Base-by-base conservation (phyloP, 371 early-diverging fungal genomes). In the Actinomucor elegans region DNA sequence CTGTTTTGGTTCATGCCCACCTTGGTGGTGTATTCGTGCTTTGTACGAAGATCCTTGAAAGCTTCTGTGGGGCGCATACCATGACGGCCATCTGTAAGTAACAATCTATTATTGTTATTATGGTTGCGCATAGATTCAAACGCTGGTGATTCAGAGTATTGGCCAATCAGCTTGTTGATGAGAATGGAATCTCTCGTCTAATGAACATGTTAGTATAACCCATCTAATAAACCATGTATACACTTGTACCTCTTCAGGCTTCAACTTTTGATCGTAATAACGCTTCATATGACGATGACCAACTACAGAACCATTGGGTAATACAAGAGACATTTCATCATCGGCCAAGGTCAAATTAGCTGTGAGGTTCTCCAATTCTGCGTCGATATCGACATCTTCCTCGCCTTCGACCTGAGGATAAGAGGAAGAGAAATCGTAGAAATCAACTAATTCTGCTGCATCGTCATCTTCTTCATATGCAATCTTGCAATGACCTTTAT, bases 401-500 rank as follows among this genome's bases (percentile, higher is more conserved):
- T 70, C 77, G 14, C 70, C 76, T 18, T 67, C 77, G 8, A 61
- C 67, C 50, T 69, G 66, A 20, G 73, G 69, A 47, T 78, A 74
- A 29, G 77, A 77, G 3, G 72, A 59, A 21, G 75, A 74, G 56
- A 74, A 98, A 70, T 95, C 96, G 69, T 99, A 98, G 72, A 86
- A 97, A 56, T 97, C 97, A 3, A 82, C 85, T 45, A 94, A 67
- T 69, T 98, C 99, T 65, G 90, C 74, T 28, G 89, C 86, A 63
- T 95, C 97, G 1, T 86, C 87, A 27, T 92, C 96, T 38, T 87
- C 83, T 35, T 96, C 97, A 64, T 94, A 96, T 4, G 89, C 88
- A 57, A 92, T 89, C 77, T 91, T 97, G 71, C 89, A 89, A 69
- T 99, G 98, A 17, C 96, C 96, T 75, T 94, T 94, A 71, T 91